These are phyloP conservation scores for Metarhizium anisopliae DNA, from an alignment of 2,329 filamentous ascomycete genomes.

Conservation along the genomic window DNA sequence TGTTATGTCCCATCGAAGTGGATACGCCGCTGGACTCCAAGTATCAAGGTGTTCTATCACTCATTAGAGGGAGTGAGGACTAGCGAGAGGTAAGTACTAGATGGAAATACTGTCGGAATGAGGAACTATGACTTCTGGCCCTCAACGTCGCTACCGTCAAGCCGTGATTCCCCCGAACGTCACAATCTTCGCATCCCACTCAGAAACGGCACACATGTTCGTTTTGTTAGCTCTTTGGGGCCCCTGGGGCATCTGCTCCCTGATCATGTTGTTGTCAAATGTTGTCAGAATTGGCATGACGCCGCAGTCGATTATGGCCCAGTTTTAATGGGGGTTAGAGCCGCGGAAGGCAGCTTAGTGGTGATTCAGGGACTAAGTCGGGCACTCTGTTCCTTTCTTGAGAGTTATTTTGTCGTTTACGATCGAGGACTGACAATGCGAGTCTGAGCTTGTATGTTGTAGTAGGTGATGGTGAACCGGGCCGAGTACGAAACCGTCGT, in stretches of 20 bases:
- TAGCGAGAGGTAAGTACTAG: neutral
- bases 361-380: too few relatives aligned
- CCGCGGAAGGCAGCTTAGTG: too few relatives aligned
- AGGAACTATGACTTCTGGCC: constrained; percentile 57
- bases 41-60: constrained; percentile 61
- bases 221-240: too few relatives aligned
- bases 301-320: too few relatives aligned
- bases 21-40: constrained; percentile 57
- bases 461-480: constrained; percentile 33
- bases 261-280: too few relatives aligned
- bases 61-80: neutral
- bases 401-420: too few relatives aligned
- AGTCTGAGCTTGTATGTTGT: constrained; percentile 7
- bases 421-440: constrained; percentile 13
- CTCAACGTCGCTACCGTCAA: constrained; percentile 61
- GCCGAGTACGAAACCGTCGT: constrained; percentile 61
- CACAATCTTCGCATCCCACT: constrained; percentile 41
- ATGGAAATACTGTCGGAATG: constrained; percentile 53
- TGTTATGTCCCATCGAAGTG: too few relatives aligned
- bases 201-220: too few relatives aligned
- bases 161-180: constrained; percentile 65
- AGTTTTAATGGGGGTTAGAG: too few relatives aligned
- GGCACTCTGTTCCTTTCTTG: too few relatives aligned
- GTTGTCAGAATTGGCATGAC: too few relatives aligned
- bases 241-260: too few relatives aligned